Conservation (phyloP, 306 rosid species). For the Medicago lupulina region DNA sequence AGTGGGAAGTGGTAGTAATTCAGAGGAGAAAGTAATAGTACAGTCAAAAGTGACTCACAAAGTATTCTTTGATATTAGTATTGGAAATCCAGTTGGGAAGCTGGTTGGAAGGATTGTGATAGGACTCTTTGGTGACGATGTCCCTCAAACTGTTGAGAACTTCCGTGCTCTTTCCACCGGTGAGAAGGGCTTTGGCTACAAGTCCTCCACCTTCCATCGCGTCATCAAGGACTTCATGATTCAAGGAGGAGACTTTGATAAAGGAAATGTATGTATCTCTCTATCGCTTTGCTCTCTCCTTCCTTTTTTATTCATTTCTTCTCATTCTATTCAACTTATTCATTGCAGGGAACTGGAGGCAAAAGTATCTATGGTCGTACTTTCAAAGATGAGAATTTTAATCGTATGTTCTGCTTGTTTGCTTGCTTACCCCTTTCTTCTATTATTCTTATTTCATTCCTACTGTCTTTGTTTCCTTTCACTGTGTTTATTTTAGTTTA, state of each 20-base stretch:
- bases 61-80: constrained; percentile 82
- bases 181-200: constrained; percentile 95
- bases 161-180: constrained; percentile 99
- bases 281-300: no score
- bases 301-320: no score
- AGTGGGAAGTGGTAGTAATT: background rate
- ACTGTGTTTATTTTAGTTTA: no score
- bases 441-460: background rate
- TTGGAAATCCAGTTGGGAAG: constrained; percentile 96
- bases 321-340: no score
- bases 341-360: constrained; percentile 73
- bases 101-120: constrained; percentile 86
- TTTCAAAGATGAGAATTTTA: constrained; percentile 94
- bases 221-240: constrained; percentile 98
- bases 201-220: constrained; percentile 83
- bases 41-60: constrained; percentile 88
- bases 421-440: background rate
- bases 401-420: constrained; percentile 54
- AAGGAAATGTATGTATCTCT: constrained; percentile 63
- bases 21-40: constrained; percentile 39
- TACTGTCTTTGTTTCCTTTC: no score
- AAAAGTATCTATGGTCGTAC: constrained; percentile 97
- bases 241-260: constrained; percentile 97
- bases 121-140: constrained; percentile 95
- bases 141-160: constrained; percentile 89